Base-by-base conservation (phyloP, 495 filamentous ascomycete genomes). In the Jackrogersella minutella region DNA sequence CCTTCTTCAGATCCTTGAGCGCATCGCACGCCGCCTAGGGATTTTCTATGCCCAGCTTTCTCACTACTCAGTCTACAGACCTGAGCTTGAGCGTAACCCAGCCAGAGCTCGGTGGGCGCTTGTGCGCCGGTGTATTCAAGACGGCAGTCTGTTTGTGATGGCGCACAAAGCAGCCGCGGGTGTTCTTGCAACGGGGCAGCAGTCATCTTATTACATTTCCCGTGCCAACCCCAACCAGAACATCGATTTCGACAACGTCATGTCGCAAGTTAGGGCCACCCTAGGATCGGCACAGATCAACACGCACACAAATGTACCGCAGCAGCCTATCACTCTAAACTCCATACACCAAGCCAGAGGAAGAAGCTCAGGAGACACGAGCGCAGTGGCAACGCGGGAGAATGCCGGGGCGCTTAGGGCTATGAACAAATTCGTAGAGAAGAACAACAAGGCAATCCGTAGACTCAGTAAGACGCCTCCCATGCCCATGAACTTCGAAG, bases 61-160 rank as follows among this genome's bases (percentile, higher is more conserved):
- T 3, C 74, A 77, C 41, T 72, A 73, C 58, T 80, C 77, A 4
- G 71, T 83, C 2, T 82, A 82, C 59, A 69, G 75, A 6, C 81
- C 81, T 3, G 74, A 77, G 47, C 74, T 84, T 2, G 82, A 84
- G 59, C 71, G 66, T 22, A 82, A 82, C 67, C 81, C 81, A 0
- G 80, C 81, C 3, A 69, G 82, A 7, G 73, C 80, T 0, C 70
- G 80, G 3, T 84, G 82, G 81, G 74, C 77, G 28, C 73, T 82
- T 14, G 76, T 84, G 10, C 76, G 77, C 4, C 67, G 77, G 16
- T 75, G 75, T 36, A 76, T 84, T 34, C 63, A 66, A 7, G 79
- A 83, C 36, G 81, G 81, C 7, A 81, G 78, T 6, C 77, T 84
- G 62, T 83, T 83, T 51, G 68, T 82, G 22, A 71, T 82, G 41